Evolutionary conservation across 2,329 filamentous ascomycete species (phyloP), one percentile per base, ranked within the genome.

Genomic region (Pezicula rhizophila): DNA sequence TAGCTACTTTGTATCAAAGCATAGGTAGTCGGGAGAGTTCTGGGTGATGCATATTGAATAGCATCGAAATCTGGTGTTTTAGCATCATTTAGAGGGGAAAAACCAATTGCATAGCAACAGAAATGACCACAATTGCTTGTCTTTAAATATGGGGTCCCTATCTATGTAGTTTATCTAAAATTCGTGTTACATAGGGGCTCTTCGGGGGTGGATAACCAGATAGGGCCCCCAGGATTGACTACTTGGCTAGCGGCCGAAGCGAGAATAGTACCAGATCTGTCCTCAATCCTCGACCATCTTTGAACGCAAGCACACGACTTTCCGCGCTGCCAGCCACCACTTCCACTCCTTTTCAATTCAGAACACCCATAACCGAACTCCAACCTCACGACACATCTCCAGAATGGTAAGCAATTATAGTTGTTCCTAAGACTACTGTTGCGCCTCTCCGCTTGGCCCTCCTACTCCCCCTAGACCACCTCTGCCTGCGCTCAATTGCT

Each of bases 1-100:
- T 49, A 54, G 43, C 48, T 55, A 55, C 40, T 47, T 31, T 61
- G 57, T 61, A 60, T 56, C 53, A 57, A 55, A 53, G 54, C 51
- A 57, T 54, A 50, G 47, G 50, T 31, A 31, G 28, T 31, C 28
- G 28, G 35, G 54, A 45, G 53, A 43, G 34, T 58, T 54, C 40
- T 51, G 39, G 39, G 40, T 23, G 46, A 31, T 31, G 28, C 28
- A 31, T 31, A 46, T 25, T 25, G 23, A 17, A 45, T 31, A 33
- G 37, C 25, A 46, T 47, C 46, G 18, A 38, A 15, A 20, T 20
- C 18, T 38, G 37, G 44, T 46, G 48, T 28, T 53, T 45, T 46
- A 35, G 26, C 40, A 47, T 14, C 11, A 43, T 34, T 38, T 38
- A 38, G 4, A 23, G 23, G 6, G 6, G 23, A 23, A 7, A 38